These are phyloP conservation scores for Takashimella koratensis DNA, from an alignment of 1,284 basidiomycete genomes.

Conservation along the genomic window DNA sequence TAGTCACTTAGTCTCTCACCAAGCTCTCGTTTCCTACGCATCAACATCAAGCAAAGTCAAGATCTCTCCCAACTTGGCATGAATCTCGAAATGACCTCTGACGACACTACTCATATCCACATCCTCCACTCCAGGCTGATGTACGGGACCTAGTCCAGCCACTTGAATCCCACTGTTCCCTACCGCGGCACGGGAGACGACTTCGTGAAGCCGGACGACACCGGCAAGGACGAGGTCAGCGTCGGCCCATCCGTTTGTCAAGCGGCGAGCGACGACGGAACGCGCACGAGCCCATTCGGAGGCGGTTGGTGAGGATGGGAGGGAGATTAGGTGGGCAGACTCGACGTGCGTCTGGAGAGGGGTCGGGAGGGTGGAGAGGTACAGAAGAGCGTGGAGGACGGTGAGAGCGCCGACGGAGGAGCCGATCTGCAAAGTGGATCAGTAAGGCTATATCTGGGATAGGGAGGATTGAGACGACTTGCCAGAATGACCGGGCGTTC, in stretches of 20 bases:
- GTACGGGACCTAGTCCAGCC: constrained; percentile 48
- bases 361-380: constrained; percentile 49
- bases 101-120: constrained; percentile 48
- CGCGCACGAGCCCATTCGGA: constrained; percentile 52
- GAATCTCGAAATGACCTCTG: constrained; percentile 47
- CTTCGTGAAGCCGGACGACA: constrained; percentile 53
- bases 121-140: constrained; percentile 49
- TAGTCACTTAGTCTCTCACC: no score
- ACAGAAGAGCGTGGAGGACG: constrained; percentile 53
- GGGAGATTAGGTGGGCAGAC: constrained; percentile 53
- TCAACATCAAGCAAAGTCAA: constrained; percentile 43
- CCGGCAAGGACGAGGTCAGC: constrained; percentile 55
- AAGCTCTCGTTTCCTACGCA: no score
- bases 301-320: constrained; percentile 51
- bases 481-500: constrained; percentile 55
- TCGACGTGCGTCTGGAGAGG: constrained; percentile 51
- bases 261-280: constrained; percentile 49
- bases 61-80: constrained; percentile 44
- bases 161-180: constrained; percentile 44
- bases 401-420: constrained; percentile 56
- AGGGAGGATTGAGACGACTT: constrained; percentile 7
- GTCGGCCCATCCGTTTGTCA: constrained; percentile 53
- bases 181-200: constrained; percentile 49
- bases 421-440: constrained; percentile 47
- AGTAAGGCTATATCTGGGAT: not conserved